These are phyloP conservation scores for Metschnikowia santaceciliae DNA, from an alignment of 805 yeast genomes.

Conservation along the genomic window DNA sequence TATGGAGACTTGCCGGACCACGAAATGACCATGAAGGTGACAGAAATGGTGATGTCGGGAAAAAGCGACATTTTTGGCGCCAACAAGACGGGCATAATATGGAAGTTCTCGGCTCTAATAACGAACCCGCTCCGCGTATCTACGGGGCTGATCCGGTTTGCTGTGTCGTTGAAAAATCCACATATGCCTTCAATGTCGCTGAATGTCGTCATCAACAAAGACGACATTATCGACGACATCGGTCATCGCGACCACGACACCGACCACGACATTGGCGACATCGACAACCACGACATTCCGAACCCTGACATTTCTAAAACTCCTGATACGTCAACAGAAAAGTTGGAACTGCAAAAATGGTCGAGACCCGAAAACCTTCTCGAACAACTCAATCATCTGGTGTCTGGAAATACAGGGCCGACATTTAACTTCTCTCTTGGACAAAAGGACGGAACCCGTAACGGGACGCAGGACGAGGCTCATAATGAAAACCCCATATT, in stretches of 20 bases:
- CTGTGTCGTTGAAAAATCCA: constrained; percentile 6
- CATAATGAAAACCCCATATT: neutral
- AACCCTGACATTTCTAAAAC: no score
- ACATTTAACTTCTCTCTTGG: neutral
- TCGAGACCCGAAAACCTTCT: constrained; percentile 6
- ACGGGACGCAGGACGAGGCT: no score
- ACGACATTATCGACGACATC: neutral
- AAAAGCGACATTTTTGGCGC: neutral
- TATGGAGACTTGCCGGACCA: neutral
- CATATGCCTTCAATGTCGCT: neutral
- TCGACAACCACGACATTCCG: neutral
- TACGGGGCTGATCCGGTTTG: constrained; percentile 6
- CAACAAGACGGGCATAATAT: constrained; percentile 11
- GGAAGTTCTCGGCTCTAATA: constrained; percentile 27
- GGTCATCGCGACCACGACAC: neutral
- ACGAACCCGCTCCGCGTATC: constrained; percentile 7
- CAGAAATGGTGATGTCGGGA: constrained; percentile 7
- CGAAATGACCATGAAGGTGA: neutral
- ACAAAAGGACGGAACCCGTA: neutral
- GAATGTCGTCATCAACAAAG: neutral
- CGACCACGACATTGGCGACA: neutral
- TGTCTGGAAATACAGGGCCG: neutral
- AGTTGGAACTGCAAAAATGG: neutral
- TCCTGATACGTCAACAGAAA: neutral
- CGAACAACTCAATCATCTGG: constrained; percentile 9